phyloP scores from a whole-genome alignment of 371 early-diverging fungal species.

The Haplosporangium sp. region DNA sequence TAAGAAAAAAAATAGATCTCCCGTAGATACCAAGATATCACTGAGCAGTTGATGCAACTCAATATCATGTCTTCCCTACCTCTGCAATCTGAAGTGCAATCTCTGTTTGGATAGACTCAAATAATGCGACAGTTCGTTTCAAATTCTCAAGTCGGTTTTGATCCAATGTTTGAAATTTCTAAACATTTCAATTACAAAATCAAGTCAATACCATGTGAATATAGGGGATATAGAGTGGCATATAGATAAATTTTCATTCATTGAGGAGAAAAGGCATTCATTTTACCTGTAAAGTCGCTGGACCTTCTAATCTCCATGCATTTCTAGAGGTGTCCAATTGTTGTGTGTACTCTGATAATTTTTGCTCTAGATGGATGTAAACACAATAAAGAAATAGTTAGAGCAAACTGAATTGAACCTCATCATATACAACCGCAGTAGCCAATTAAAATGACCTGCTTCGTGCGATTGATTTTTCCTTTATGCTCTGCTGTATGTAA shows the following conservation, averaged over 20 bases:
- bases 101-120: constrained; percentile 64
- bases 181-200: neutral
- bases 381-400: neutral
- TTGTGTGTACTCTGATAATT: constrained; percentile 41
- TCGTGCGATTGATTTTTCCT: constrained; percentile 2
- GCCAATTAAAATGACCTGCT: constrained; percentile 15
- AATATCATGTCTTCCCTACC: constrained; percentile 13
- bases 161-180: constrained; percentile 66
- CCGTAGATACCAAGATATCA: neutral
- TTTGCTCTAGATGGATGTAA: constrained; percentile 43
- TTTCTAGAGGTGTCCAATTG: constrained; percentile 43
- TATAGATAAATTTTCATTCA: neutral
- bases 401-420: constrained; percentile 7
- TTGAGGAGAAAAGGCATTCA: too few relatives aligned
- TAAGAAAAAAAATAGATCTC: neutral
- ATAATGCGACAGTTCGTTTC: constrained; percentile 56
- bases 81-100: constrained; percentile 59
- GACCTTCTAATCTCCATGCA: constrained; percentile 61
- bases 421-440: constrained; percentile 12
- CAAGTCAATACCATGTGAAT: too few relatives aligned
- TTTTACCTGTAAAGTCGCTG: constrained; percentile 59
- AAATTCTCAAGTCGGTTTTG: constrained; percentile 58
- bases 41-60: neutral
- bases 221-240: neutral
- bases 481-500: neutral